Base-by-base conservation (phyloP, 805 yeast genomes). In the Saccharomycopsis javanensis region DNA sequence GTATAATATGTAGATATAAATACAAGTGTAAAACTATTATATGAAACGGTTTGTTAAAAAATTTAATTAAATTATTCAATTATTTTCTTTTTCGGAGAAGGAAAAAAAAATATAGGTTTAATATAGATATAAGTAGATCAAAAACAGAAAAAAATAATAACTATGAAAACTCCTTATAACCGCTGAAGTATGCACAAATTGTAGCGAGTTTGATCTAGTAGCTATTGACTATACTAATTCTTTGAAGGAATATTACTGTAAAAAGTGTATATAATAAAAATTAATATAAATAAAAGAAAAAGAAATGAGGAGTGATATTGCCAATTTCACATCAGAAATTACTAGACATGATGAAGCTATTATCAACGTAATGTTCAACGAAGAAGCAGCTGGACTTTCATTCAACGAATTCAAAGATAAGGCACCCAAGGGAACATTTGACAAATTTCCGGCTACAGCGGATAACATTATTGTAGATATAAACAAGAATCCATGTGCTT, bases 311-410 rank as follows among this genome's bases (percentile, higher is more conserved):
- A 42, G 10, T 25, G 25, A 16, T 5, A 20, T n/a, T 20, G 25
- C 15, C 11, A 42, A 42, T 20, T 42, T 20, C 13, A 15, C 4
- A 8, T 35, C 33, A 11, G 13, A 53, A 37, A 13, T 53, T 10
- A 31, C 55, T 13, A 53, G 13, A 18, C 23, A 53, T 16, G 55
- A 53, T 18, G n/a, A 30, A 18, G 16, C 53, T 18, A 52, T 54
- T 7, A 34, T 54, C 25, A 25, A 18, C 10, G 51, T 48, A 13
- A 33, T 54, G 30, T 54, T 54, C 33, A 48, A 48, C 18, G 28
- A 28, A n/a, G 57, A 54, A 33, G 57, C 48, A 25, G 53, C 53
- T 33, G 57, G 53, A 3, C 10, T 23, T 13, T 20, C 57, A 2
- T 30, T 23, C 16, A 6, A 48, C 7, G 52, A 45, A 16, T 54